Base-by-base conservation (phyloP, 1,284 basidiomycete species). In the Coniferiporia sulphurascens region DNA sequence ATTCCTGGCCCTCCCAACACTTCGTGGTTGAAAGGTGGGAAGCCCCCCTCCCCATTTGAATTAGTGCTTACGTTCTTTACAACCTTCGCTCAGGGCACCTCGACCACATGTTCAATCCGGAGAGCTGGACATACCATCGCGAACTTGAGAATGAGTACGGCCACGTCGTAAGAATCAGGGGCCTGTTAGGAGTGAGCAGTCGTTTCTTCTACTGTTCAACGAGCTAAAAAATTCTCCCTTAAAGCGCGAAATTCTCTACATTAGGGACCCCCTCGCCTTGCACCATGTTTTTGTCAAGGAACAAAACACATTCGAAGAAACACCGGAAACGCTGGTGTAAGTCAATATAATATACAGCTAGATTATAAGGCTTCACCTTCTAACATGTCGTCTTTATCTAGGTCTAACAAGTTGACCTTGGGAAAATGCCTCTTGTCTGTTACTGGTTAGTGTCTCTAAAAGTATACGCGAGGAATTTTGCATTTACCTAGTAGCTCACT, bases 151-250 rank as follows among this genome's bases (percentile, higher is more conserved):
- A 76, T 41, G 59, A 65, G 7, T 83, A 77, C 62, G 82, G 81
- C 2, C 76, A 77, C 1, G 74, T 76, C 51, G 73, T 78, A 49
- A 81, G 73, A 62, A 70, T 83, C 4, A 68, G 77, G 55, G 80
- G 79, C 6, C 73, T 82, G 59, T 80, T 83, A 50, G 80, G 82
- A 53, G 81, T 82, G 66, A 60, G 74, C 27, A 27, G 55, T 22
- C 2, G 7, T 41, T 22, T 17, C 9, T 22, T 32, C 48, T 4
- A 12, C 7, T 3, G 12, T 41, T 3, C 9, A 15, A 8, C 15
- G 9, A 4, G 9, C 15, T 15, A 41, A 15, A 3, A 41, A n/a
- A n/a, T n/a, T 3, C 9, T 52, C 12, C 36, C 55, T 41, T 15
- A 17, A 46, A 69, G 68, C 60, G 62, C 8, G 52, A 63, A 8